Evolutionary conservation across 2,329 filamentous ascomycete genomes (phyloP).

Genomic region (Arthrinium phaeospermum): DNA sequence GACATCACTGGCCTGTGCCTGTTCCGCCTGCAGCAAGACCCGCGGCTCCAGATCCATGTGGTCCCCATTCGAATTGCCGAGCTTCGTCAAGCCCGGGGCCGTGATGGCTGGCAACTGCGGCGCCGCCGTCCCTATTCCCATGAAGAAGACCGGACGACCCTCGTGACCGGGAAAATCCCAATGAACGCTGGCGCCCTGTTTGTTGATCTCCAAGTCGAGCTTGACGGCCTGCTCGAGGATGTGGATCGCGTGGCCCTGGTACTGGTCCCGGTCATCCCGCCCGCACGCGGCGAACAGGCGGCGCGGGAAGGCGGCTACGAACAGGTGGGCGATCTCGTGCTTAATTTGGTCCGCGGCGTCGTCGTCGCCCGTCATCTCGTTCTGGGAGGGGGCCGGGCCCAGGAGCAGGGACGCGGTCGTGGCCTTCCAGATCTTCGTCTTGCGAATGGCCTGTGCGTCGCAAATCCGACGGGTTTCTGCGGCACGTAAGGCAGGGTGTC

Average conservation of each 20-base stretch:
- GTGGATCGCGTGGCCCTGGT: background rate
- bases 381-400: background rate
- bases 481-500: too few relatives aligned
- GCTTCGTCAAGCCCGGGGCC: background rate
- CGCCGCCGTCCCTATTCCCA: background rate
- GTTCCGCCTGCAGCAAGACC: background rate
- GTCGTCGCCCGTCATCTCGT: background rate
- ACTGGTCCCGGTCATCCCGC: fast-evolving
- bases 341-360: background rate
- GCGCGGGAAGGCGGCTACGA: fast-evolving
- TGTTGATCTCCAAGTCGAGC: background rate
- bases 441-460: background rate
- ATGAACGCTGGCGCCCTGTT: background rate
- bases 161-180: background rate
- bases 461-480: too few relatives aligned
- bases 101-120: background rate
- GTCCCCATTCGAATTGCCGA: background rate
- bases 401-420: background rate
- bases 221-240: background rate
- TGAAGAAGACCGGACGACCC: background rate
- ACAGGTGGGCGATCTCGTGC: background rate
- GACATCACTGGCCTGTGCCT: background rate
- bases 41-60: background rate
- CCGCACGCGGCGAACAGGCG: background rate
- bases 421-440: background rate